Evolutionary conservation across 257 asterid species (phyloP).

Genomic region (Echites panduratus): DNA sequence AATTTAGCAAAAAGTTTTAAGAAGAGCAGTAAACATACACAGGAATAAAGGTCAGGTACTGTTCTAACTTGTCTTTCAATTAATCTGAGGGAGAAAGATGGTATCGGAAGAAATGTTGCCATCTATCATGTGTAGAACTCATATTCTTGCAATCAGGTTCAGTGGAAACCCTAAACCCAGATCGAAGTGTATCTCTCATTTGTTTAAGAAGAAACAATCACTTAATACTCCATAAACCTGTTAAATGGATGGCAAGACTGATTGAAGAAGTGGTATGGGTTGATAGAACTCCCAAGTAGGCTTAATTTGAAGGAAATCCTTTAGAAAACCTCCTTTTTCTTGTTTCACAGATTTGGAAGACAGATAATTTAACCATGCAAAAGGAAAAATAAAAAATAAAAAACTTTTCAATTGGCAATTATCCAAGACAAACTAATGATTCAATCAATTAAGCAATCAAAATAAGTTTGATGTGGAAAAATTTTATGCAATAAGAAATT

Average conservation of each 20-base stretch:
- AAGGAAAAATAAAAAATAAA: too few species aligned
- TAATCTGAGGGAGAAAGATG: not conserved
- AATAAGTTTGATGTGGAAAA: too few species aligned
- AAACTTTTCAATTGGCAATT: too few species aligned
- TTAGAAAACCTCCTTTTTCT: too few species aligned
- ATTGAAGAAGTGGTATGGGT: not conserved
- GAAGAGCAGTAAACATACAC: not conserved
- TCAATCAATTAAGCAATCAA: too few species aligned
- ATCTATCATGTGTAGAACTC: not conserved
- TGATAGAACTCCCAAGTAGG: not conserved
- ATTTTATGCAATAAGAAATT: too few species aligned
- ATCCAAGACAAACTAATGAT: too few species aligned
- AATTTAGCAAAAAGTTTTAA: not conserved
- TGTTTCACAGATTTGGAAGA: too few species aligned
- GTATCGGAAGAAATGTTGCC: too few species aligned
- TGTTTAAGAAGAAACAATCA: too few species aligned
- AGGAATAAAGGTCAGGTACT: not conserved
- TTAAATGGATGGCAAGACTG: not conserved
- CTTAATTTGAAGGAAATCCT: too few species aligned
- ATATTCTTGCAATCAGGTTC: not conserved
- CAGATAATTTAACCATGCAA: too few species aligned
- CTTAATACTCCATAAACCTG: not conserved
- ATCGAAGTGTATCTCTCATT: not conserved
- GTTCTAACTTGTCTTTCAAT: not conserved
- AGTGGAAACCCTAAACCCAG: not conserved